Base-by-base conservation (phyloP, 1,139 yeast species). In the Petasospora rhodanensis region DNA sequence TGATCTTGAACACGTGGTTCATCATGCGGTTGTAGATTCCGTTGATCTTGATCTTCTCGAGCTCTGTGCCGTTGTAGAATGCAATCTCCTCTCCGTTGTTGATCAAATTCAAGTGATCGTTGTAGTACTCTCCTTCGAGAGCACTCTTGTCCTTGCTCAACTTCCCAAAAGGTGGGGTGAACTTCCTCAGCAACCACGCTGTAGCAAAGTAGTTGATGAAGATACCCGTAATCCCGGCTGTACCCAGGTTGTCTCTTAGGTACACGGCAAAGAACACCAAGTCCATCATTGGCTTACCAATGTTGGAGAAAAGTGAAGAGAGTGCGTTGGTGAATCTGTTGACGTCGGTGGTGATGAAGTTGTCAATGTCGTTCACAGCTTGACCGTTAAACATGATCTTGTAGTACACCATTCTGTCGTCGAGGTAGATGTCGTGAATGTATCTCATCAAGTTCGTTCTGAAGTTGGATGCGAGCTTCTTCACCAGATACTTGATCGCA, bases 11-110 rank as follows among this genome's bases (percentile, higher is more conserved):
- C 37, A 68, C 58, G 38, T 70, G 74, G 40, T 71, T 68, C 49
- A 78, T 76, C 42, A 89, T 68, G 26, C 65, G 66, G 20, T 62
- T 55, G 55, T 81, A 87, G 9, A 84, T 71, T 29, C 68, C 70
- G 29, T 59, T 61, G 37, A 87, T 72, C 51, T 84, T 83, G 6
- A 64, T 53, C 53, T 82, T 80, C 59, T 89, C 96, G 42, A 86
- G 73, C n/a, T 70, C 65, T 0, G 93, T 80, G 19, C 97, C 97
- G 54, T 87, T 89, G 55, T 87, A 89, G 55, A 89, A 89, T 0
- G 96, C 95, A 51, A 89, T 86, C 56, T 89, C 96, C 61, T 89
- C 96, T 49, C 89, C 81, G 53, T 89, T 89, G 37, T 84, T 80
- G 54, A 86, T 86, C 54, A 89, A 68, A 52, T 85, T 83, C 48